A percentile compares a stretch with the other conserved stretches of the same genome.
These are phyloP conservation scores for Puccinia brachypodii DNA, from an alignment of 1,284 basidiomycete genomes.

Conservation along the genomic window DNA sequence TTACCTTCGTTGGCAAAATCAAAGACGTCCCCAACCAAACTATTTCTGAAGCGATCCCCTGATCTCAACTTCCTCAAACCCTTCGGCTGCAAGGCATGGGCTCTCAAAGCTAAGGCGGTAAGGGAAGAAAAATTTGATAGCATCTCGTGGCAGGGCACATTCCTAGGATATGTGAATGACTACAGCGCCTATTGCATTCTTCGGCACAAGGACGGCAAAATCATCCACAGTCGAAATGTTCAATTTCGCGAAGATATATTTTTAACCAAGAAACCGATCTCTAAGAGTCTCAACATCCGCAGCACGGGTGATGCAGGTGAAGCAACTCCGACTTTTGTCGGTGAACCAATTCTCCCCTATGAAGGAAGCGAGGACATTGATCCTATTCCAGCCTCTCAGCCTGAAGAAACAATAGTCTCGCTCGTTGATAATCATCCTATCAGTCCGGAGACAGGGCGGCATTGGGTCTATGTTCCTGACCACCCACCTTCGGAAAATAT, in stretches of 20 bases:
- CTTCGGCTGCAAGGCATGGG: neutral
- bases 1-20: neutral
- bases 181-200: neutral
- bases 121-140: neutral
- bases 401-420: neutral
- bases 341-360: neutral
- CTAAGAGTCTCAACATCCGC: neutral
- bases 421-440: no score
- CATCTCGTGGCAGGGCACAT: neutral
- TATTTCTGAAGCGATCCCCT: neutral
- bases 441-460: no score
- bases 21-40: neutral
- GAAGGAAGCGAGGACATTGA: neutral
- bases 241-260: neutral
- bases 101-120: neutral
- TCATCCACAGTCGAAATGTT: neutral
- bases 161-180: neutral
- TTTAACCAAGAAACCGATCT: neutral
- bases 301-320: neutral
- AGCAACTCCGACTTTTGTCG: no score
- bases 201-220: neutral
- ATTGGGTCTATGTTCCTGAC: neutral
- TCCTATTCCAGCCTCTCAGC: neutral
- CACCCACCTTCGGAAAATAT: no score
- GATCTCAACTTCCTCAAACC: neutral